phyloP scores from a whole-genome alignment of 2,329 filamentous ascomycete genomes.

The Penicillium sp. region DNA sequence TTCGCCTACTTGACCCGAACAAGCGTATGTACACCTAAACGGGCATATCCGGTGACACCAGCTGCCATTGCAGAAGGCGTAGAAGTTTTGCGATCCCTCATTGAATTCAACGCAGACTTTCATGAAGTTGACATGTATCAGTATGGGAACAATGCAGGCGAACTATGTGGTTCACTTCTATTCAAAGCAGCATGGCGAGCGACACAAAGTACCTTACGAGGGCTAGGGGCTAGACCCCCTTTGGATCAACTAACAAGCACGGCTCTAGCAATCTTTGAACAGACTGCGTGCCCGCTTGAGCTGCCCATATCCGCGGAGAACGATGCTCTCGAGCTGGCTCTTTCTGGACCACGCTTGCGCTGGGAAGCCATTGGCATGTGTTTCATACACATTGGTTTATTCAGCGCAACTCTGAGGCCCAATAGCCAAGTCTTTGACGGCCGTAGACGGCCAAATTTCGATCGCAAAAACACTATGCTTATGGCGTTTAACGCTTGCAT shows the following conservation, averaged over 20 bases:
- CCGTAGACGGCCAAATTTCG: background rate
- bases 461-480: background rate
- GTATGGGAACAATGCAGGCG: background rate
- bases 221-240: background rate
- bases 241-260: background rate
- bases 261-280: background rate
- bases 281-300: background rate
- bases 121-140: background rate
- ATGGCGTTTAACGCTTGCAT: background rate
- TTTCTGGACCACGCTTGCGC: background rate
- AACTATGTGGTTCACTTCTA: background rate
- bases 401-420: background rate
- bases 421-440: background rate
- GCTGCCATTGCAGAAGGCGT: background rate
- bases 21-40: background rate
- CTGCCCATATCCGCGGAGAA: background rate
- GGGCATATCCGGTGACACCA: background rate
- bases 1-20: constrained; percentile 2
- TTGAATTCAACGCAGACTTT: background rate
- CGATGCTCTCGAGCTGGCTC: background rate
- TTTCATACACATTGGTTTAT: background rate
- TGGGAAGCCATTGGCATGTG: constrained; percentile 1
- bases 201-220: background rate
- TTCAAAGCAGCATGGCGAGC: background rate
- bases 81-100: background rate